phyloP scores from a whole-genome alignment of 768 basidiomycete species.

The Hypholoma sublateritium region DNA sequence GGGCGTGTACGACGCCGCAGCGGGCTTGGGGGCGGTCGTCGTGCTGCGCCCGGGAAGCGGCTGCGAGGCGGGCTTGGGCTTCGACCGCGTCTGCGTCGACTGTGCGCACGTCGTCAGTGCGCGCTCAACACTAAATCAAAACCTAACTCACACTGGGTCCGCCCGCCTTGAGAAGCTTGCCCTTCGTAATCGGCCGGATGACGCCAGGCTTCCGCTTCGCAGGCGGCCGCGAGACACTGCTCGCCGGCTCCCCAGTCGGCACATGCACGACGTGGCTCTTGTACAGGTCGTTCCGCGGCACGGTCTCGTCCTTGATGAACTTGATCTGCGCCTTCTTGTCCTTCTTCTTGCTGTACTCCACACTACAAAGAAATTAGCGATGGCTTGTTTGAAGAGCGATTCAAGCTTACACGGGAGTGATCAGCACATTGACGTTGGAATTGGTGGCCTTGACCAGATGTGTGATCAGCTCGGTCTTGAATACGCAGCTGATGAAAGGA shows the following conservation, averaged over 20 bases:
- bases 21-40: slow-evolving; percentile 33
- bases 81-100: slow-evolving; percentile 28
- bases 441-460: slow-evolving; percentile 81
- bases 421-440: slow-evolving; percentile 67
- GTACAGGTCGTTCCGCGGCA: slow-evolving; percentile 78
- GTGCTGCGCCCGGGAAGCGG: slow-evolving; percentile 63
- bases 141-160: slow-evolving; percentile 54
- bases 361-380: slow-evolving; percentile 38
- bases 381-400: not conserved
- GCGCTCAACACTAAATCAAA: slow-evolving; percentile 1
- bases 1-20: slow-evolving; percentile 19
- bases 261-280: slow-evolving; percentile 93
- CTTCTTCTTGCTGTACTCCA: slow-evolving; percentile 95
- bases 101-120: slow-evolving; percentile 21
- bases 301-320: slow-evolving; percentile 85
- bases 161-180: slow-evolving; percentile 75
- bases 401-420: slow-evolving; percentile 71
- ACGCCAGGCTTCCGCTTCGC: slow-evolving; percentile 88
- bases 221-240: slow-evolving; percentile 78
- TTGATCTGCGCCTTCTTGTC: slow-evolving; percentile 89
- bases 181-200: slow-evolving; percentile 81
- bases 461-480: slow-evolving; percentile 94
- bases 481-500: slow-evolving; percentile 84
- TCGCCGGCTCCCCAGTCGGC: slow-evolving; percentile 82
- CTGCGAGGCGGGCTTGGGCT: slow-evolving; percentile 61